phyloP scores from a whole-genome alignment of 2,329 filamentous ascomycete species.

The Pseudocercospora vitis region DNA sequence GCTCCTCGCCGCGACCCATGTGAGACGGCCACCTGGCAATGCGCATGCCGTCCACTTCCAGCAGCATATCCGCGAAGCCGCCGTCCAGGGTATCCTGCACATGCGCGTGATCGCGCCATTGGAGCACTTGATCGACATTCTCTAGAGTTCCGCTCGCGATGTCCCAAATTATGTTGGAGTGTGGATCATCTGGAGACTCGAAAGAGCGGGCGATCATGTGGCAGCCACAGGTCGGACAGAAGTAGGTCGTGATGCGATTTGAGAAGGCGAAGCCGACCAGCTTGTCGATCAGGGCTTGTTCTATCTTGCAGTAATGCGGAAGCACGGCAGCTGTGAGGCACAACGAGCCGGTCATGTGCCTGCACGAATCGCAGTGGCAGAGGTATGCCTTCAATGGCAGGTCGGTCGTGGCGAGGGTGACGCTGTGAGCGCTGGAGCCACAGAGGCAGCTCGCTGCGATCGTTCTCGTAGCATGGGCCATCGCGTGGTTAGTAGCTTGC shows the following conservation, averaged over 20 bases:
- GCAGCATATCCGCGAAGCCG: slow-evolving; percentile 40
- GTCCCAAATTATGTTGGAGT: slow-evolving; percentile 29
- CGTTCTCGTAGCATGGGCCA: slow-evolving; percentile 21
- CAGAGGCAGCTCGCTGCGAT: slow-evolving; percentile 42
- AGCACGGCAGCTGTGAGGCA: slow-evolving; percentile 47
- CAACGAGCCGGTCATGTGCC: slow-evolving; percentile 50
- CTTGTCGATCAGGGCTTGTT: slow-evolving; percentile 31
- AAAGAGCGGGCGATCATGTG: slow-evolving; percentile 36
- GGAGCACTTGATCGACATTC: slow-evolving; percentile 33
- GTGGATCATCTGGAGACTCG: slow-evolving; percentile 25
- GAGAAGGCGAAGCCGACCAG: slow-evolving; percentile 50
- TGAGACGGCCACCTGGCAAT: slow-evolving; percentile 33
- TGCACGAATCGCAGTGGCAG: slow-evolving; percentile 56
- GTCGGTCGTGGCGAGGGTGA: slow-evolving; percentile 37
- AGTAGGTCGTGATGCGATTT: slow-evolving; percentile 41
- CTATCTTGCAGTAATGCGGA: slow-evolving; percentile 37
- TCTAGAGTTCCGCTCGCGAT: slow-evolving; percentile 38
- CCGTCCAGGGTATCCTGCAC: slow-evolving; percentile 41
- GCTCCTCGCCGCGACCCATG: slow-evolving; percentile 20
- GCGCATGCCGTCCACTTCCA: slow-evolving; percentile 26
- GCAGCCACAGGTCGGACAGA: slow-evolving; percentile 54
- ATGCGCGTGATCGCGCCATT: slow-evolving; percentile 37
- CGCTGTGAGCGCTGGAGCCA: slow-evolving; percentile 36
- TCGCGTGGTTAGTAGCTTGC: no score
- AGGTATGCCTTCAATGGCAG: slow-evolving; percentile 45